These are phyloP conservation scores for Neofusicoccum laricinum DNA, from an alignment of 2,329 filamentous ascomycete species.

Conservation along the genomic window DNA sequence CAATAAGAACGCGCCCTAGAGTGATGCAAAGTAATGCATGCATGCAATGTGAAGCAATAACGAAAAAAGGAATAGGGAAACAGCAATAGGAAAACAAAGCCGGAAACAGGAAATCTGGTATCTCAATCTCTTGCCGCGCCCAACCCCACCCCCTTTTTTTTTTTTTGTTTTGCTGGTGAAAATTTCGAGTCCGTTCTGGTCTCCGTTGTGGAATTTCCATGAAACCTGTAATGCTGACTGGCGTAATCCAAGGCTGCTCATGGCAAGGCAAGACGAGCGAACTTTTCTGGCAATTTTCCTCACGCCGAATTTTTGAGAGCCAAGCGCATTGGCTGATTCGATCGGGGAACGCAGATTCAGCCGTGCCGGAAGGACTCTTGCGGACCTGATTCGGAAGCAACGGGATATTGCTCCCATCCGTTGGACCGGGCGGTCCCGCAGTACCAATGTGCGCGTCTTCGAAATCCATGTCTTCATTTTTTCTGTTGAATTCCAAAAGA, in stretches of 20 bases:
- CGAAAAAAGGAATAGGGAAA: background rate
- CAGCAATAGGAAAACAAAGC: background rate
- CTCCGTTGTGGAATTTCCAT: background rate
- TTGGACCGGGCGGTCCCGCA: background rate
- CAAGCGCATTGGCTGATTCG: background rate
- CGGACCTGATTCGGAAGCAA: background rate
- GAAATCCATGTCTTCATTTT: slow-evolving; percentile 11
- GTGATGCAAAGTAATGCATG: slow-evolving; percentile 4
- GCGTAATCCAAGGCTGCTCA: background rate
- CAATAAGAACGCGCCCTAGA: background rate
- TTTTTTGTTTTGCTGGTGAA: background rate
- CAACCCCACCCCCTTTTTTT: background rate
- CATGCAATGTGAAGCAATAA: background rate
- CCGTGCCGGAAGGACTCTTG: background rate
- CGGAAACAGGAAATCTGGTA: background rate
- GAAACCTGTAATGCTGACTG: background rate
- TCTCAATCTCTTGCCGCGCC: background rate
- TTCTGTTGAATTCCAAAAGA: slow-evolving; percentile 12
- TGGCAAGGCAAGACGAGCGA: background rate
- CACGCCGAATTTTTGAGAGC: background rate
- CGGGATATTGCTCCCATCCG: background rate
- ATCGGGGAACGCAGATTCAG: background rate
- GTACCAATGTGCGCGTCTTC: background rate
- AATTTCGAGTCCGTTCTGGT: background rate
- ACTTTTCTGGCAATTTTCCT: background rate